These are phyloP conservation scores for Penicillium longicatenatum DNA, from an alignment of 495 filamentous ascomycete species.

Conservation along the genomic window DNA sequence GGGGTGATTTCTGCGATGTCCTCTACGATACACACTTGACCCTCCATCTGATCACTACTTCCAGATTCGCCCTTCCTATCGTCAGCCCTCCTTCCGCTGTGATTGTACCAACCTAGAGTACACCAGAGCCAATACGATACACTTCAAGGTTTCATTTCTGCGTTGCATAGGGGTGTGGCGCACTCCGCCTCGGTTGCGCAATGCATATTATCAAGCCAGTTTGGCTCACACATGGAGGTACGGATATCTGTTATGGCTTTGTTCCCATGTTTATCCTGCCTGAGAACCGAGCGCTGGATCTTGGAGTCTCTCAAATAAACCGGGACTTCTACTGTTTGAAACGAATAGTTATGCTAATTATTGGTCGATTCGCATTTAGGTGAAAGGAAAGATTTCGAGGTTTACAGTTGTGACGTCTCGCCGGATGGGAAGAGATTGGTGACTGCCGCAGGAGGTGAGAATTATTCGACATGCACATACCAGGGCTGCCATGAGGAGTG, in stretches of 20 bases:
- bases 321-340: not conserved
- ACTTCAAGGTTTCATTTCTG: not conserved
- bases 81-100: not conserved
- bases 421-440: slow-evolving; percentile 89
- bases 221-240: slow-evolving; percentile 92
- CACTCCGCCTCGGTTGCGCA: slow-evolving; percentile 23
- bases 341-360: not conserved
- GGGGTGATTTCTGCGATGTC: slow-evolving; percentile 32
- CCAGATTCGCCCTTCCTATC: not conserved
- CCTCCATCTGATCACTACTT: slow-evolving; percentile 7
- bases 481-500: not conserved
- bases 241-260: too few relatives aligned
- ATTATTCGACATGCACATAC: not conserved
- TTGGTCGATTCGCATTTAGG: slow-evolving; percentile 40
- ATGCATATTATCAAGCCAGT: slow-evolving; percentile 94
- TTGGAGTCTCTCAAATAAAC: not conserved
- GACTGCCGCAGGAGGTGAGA: slow-evolving; percentile 86
- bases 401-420: slow-evolving; percentile 96
- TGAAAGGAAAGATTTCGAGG: slow-evolving; percentile 95
- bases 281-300: not conserved
- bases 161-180: slow-evolving; percentile 4
- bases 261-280: too few relatives aligned
- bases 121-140: not conserved
- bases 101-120: not conserved
- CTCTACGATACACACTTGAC: slow-evolving; percentile 22